These are phyloP conservation scores for Cytidiella melzeri DNA, from an alignment of 768 basidiomycete species.

Conservation along the genomic window DNA sequence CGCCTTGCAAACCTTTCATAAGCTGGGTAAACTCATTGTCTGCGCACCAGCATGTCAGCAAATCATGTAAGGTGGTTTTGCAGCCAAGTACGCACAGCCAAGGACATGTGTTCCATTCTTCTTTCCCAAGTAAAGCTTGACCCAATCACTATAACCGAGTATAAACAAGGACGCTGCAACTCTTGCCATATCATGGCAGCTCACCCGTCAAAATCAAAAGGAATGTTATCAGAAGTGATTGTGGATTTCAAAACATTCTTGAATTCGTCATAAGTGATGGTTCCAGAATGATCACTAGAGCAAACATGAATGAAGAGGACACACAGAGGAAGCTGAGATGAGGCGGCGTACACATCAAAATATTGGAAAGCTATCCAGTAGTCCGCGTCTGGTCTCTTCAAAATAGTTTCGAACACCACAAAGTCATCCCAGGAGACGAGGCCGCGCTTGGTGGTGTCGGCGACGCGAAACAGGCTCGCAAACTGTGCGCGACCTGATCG, in stretches of 20 bases:
- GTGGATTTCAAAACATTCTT: slow-evolving; percentile 85
- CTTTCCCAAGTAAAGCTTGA: slow-evolving; percentile 92
- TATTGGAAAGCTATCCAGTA: slow-evolving; percentile 96
- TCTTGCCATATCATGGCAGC: slow-evolving; percentile 16
- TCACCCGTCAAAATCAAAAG: slow-evolving; percentile 93
- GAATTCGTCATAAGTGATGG: slow-evolving; percentile 92
- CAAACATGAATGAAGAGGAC: slow-evolving; percentile 2
- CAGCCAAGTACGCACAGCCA: slow-evolving; percentile 58
- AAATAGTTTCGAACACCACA: slow-evolving; percentile 85
- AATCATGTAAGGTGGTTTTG: not conserved
- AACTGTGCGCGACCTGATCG: slow-evolving; percentile 88
- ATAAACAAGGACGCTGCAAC: not conserved
- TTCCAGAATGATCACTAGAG: slow-evolving; percentile 80
- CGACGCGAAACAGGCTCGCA: slow-evolving; percentile 83
- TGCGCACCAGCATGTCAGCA: slow-evolving; percentile 25
- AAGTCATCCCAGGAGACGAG: slow-evolving; percentile 94
- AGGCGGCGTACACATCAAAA: slow-evolving; percentile 77
- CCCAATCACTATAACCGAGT: slow-evolving; percentile 66
- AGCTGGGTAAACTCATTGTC: slow-evolving; percentile 97
- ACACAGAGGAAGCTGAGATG: slow-evolving; percentile 1
- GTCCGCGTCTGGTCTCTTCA: slow-evolving; percentile 94
- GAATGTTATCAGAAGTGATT: slow-evolving; percentile 72
- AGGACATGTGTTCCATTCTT: slow-evolving; percentile 86
- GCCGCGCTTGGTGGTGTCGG: slow-evolving; percentile 70
- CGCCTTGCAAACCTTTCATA: slow-evolving; percentile 98